Base-by-base conservation (phyloP, 2,329 filamentous ascomycete species). In the Neofusicoccum kwambonambiense region DNA sequence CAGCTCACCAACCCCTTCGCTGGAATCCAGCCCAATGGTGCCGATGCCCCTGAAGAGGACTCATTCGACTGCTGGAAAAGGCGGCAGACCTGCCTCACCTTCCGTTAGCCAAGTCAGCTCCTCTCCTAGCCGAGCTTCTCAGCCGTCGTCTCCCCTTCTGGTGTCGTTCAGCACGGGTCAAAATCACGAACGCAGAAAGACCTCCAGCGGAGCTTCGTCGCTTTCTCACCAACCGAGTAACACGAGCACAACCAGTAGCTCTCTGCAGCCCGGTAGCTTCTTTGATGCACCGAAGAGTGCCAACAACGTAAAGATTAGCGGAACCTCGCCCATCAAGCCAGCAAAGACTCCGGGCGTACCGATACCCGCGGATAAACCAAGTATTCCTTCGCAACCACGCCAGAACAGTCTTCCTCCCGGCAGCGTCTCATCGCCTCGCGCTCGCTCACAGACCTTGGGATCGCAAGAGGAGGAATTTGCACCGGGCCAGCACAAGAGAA, bases 111-210 rank as follows among this genome's bases (percentile, higher is more conserved):
- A 94, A 68, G 82, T 89, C 22, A 95, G 90, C 73, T 91, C 94
- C 5, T 97, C 94, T 1, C 94, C 95, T 1, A 97, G 87, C 75
- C 87, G 94, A 69, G 88, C 86, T 3, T 99, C 95, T 3, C 89
- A 91, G 72, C 89, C 89, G 54, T 94, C 91, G 0, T 96, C 92
- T 5, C 95, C 95, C 0, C 81, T 99, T n/a, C 83, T 98, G n/a
- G 91, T 98, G 8, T 96, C 95, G 5, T 99, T 99, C 76, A 92
- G 94, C 66, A 91, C 94, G 12, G 91, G 91, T 5, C 90, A 92
- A 70, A 88, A 89, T 64, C 86, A 87, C 62, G 93, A 98, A 66
- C 87, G 93, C 66, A 87, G 95, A 54, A 99, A 99, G 80, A 92
- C 92, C 4, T 98, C 95, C 3, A 96, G 91, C 73, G 94, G 90